Conservation (phyloP, 2,329 filamentous ascomycete species). For the Zymoseptoria brevis region DNA sequence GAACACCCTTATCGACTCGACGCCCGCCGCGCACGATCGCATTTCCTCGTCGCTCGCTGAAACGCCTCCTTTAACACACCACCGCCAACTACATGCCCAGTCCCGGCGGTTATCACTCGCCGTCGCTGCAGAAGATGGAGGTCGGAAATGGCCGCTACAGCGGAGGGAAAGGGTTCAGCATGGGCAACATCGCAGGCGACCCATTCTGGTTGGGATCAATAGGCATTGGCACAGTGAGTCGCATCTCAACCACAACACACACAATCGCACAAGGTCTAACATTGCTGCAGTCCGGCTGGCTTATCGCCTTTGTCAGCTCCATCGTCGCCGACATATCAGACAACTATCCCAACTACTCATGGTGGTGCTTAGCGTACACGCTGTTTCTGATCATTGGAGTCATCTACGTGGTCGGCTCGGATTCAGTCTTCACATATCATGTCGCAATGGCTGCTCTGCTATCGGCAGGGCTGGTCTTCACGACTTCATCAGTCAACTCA, state of each 20-base stretch:
- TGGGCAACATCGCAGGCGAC: slow-evolving; percentile 89
- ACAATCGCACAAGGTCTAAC: slow-evolving; percentile 7
- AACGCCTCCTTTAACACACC: slow-evolving; percentile 1
- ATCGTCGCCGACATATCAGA: slow-evolving; percentile 58
- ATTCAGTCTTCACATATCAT: slow-evolving; percentile 79
- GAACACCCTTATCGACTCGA: not conserved
- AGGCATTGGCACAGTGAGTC: slow-evolving; percentile 79
- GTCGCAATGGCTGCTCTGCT: slow-evolving; percentile 88
- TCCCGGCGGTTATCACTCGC: slow-evolving; percentile 20
- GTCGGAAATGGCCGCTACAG: slow-evolving; percentile 18
- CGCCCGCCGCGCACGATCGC: slow-evolving; percentile 6
- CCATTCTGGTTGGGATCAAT: slow-evolving; percentile 92
- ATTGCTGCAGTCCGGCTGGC: slow-evolving; percentile 69
- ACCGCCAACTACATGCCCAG: slow-evolving; percentile 20
- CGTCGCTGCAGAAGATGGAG: slow-evolving; percentile 26
- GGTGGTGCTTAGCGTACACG: slow-evolving; percentile 86
- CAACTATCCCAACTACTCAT: slow-evolving; percentile 74
- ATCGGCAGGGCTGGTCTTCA: slow-evolving; percentile 72
- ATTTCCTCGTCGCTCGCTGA: slow-evolving; percentile 17
- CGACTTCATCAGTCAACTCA: slow-evolving; percentile 77
- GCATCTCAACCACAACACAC: not conserved
- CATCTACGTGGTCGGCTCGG: slow-evolving; percentile 73
- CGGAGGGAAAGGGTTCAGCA: slow-evolving; percentile 51
- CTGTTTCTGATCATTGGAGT: slow-evolving; percentile 75
- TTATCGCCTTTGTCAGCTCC: slow-evolving; percentile 82